phyloP scores from a whole-genome alignment of 164 flowering plant genomes.

The Kingdonia uniflora region DNA sequence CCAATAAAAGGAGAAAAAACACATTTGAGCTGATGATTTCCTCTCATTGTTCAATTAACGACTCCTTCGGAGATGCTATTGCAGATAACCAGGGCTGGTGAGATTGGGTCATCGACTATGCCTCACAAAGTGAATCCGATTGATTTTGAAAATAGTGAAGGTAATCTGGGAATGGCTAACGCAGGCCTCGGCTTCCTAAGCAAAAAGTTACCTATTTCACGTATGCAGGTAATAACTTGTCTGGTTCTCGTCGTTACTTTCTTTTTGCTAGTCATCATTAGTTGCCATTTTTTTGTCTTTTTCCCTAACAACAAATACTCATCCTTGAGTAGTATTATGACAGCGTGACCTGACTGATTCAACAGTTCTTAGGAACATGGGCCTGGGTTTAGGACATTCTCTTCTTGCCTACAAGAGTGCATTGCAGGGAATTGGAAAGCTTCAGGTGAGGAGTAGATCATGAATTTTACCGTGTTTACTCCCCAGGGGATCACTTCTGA shows the following conservation, averaged over 20 bases:
- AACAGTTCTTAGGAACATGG: conserved; percentile 90
- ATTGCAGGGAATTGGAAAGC: conserved; percentile 75
- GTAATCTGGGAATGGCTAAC: conserved; percentile 84
- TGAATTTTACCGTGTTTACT: no score
- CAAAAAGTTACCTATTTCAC: conserved; percentile 82
- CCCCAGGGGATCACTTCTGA: no score
- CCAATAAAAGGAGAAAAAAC: not conserved
- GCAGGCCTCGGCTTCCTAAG: conserved; percentile 55
- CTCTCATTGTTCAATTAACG: no score
- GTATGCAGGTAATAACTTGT: conserved; percentile 64
- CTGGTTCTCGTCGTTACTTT: no score
- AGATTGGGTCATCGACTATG: conserved; percentile 97
- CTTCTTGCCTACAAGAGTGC: conserved; percentile 89
- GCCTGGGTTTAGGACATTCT: conserved; percentile 80
- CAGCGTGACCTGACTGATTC: conserved; percentile 99
- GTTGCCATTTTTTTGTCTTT: no score
- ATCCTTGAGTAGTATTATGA: no score
- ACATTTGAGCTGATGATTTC: no score
- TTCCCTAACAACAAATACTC: no score
- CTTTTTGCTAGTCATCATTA: no score
- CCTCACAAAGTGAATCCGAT: conserved; percentile 99
- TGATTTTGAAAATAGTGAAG: conserved; percentile 98
- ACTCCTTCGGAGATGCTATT: no score
- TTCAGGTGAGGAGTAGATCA: conserved; percentile 56
- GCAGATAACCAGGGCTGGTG: conserved; percentile 88